Conservation (phyloP, 2,329 filamentous ascomycete genomes). For the Cadophora sp. region DNA sequence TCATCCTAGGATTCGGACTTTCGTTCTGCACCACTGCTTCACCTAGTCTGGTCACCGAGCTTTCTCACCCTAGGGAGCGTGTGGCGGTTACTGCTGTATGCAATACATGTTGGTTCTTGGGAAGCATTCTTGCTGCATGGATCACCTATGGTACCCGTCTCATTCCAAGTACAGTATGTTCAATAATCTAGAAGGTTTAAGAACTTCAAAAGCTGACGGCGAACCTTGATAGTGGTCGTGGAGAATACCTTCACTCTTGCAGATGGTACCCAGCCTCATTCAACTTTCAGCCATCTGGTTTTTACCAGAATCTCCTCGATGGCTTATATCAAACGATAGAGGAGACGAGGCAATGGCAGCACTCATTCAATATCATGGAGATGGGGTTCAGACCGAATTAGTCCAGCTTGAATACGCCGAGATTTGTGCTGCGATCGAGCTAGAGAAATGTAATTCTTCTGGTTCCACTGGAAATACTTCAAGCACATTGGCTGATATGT, state of each 20-base stretch:
- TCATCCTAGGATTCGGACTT: conserved; percentile 58
- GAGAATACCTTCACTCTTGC: conserved; percentile 51
- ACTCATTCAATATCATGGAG: conserved; percentile 58
- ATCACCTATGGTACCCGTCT: conserved; percentile 52
- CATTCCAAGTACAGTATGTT: conserved; percentile 42
- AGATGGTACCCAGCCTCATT: conserved; percentile 39
- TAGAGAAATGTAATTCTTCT: conserved; percentile 46
- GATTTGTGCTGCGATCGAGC: conserved; percentile 58
- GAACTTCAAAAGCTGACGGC: neutral
- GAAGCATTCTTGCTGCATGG: conserved; percentile 52
- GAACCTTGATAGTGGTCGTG: conserved; percentile 45
- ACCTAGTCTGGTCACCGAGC: conserved; percentile 58
- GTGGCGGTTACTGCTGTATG: conserved; percentile 59
- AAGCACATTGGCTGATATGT: conserved; percentile 38
- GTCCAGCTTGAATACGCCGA: conserved; percentile 65
- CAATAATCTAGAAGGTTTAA: neutral
- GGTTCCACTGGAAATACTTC: neutral
- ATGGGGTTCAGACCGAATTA: conserved; percentile 56
- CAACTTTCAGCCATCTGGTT: conserved; percentile 44
- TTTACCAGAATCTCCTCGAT: conserved; percentile 62
- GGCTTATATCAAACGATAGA: conserved; percentile 60
- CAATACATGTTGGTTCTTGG: conserved; percentile 59
- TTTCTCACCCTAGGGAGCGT: conserved; percentile 60
- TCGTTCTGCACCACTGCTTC: conserved; percentile 57
- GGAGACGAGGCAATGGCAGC: conserved; percentile 61